Evolutionary conservation across 768 basidiomycete genomes (phyloP), one percentile per base, ranked within the genome.

Genomic region (Russula ochroleuca): DNA sequence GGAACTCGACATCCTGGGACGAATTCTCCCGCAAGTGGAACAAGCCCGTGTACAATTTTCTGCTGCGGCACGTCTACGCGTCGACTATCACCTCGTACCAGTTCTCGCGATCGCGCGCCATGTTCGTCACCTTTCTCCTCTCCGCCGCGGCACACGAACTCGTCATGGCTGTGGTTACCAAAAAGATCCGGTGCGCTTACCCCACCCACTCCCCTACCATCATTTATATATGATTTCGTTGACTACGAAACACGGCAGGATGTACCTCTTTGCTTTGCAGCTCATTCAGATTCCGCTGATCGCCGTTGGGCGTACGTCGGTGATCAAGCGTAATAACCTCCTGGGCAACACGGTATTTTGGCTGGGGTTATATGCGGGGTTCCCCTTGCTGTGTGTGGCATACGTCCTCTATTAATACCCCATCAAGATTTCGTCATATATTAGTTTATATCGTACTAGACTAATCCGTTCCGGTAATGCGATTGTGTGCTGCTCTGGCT

Each of bases 11-110:
- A 0, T 92, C 93, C 2, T 94, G 90, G 91, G 96, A 98, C 69
- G 93, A 98, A 74, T 98, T 96, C 73, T 91, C 95, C 4, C 86
- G 97, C 49, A 95, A 96, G 77, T 98, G 97, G 96, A 98, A 98
- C 77, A 94, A 92, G 68, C 96, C 96, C 13, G 96, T 98, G 37
- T 88, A 98, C 68, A 81, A 82, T n/a, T 92, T 92, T 82, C 83
- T 99, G 43, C 81, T 98, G 19, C 86, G 93, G 13, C 97, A 99
- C 72, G 94, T 99, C 37, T 99, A 99, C 69, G 88, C 94, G 3
- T 89, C 94, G 11, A 85, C 92, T 8, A 92, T 96, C 61, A 78
- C 83, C 50, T 83, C 85, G 58, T 89, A 91, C 73, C 81, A 83
- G 63, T 75, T 97, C 57, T 90, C 91, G 48, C 84, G 82, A 62